These are phyloP conservation scores for Colletotrichum lentis DNA, from an alignment of 2,329 filamentous ascomycete species.

Conservation along the genomic window DNA sequence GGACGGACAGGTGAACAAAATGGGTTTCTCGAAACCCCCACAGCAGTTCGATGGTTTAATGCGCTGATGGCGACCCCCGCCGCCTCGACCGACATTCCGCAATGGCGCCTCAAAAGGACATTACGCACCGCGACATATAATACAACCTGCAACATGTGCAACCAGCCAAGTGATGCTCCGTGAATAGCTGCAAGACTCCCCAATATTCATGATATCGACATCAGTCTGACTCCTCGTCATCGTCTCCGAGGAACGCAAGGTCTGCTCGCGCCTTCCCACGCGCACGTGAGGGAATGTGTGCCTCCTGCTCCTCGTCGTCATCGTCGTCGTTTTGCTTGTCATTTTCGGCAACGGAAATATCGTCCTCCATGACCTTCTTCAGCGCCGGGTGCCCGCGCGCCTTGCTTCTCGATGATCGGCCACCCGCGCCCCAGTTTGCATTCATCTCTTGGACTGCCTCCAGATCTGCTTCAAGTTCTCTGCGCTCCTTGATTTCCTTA, in stretches of 20 bases:
- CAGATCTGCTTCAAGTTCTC: constrained; percentile 85
- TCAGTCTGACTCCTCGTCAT: constrained; percentile 69
- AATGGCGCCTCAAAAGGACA: constrained; percentile 8
- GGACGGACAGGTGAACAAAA: background rate
- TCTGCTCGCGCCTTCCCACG: constrained; percentile 60
- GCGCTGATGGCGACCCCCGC: background rate
- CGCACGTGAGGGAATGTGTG: constrained; percentile 53
- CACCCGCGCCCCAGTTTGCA: constrained; percentile 73
- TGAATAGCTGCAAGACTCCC: background rate
- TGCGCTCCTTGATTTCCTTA: constrained; percentile 82
- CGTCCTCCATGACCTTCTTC: constrained; percentile 43
- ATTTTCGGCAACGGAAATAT: constrained; percentile 46
- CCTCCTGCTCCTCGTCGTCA: constrained; percentile 45
- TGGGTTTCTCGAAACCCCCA: constrained; percentile 4
- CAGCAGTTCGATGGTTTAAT: background rate
- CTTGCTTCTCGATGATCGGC: constrained; percentile 51
- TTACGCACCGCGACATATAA: constrained; percentile 14
- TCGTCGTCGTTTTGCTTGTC: constrained; percentile 42
- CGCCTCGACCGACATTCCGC: constrained; percentile 28
- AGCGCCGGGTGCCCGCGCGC: constrained; percentile 43
- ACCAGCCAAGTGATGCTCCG: constrained; percentile 23
- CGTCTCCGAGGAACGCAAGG: constrained; percentile 73
- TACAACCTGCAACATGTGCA: constrained; percentile 27
- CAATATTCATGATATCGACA: constrained; percentile 39
- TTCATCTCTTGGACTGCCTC: constrained; percentile 86